These are phyloP conservation scores for Stygiomarasmius scandens DNA, from an alignment of 1,284 basidiomycete species.

Conservation along the genomic window DNA sequence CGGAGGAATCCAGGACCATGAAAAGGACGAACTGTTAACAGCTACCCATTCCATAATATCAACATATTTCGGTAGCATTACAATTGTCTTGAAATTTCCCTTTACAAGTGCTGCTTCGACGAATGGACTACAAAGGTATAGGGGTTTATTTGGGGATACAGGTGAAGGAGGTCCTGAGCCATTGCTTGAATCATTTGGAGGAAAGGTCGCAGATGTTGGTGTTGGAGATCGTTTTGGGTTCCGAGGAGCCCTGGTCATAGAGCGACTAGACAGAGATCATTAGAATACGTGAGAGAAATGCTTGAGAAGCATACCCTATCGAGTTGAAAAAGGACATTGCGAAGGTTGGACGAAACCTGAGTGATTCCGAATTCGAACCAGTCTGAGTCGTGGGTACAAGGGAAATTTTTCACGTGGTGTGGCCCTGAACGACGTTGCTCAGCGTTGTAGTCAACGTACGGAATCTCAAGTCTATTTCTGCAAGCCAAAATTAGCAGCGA, in stretches of 20 bases:
- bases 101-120: constrained; percentile 97
- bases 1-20: background rate
- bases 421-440: no score
- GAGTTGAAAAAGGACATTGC: constrained; percentile 80
- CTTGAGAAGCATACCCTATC: constrained; percentile 55
- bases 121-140: constrained; percentile 94
- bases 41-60: constrained; percentile 99
- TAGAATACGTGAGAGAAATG: background rate
- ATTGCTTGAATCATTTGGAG: constrained; percentile 44
- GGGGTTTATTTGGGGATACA: constrained; percentile 55
- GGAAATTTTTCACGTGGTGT: background rate
- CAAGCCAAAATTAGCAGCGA: no score
- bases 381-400: background rate
- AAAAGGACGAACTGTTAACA: constrained; percentile 77
- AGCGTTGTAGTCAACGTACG: no score
- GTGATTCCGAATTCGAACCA: background rate
- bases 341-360: background rate
- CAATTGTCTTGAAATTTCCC: constrained; percentile 98
- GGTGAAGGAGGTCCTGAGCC: constrained; percentile 43
- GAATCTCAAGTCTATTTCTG: no score
- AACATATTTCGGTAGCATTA: constrained; percentile 95
- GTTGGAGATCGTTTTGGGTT: constrained; percentile 69
- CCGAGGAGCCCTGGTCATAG: constrained; percentile 69
- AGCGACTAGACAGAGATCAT: constrained; percentile 47
- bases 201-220: constrained; percentile 65